A percentile compares a stretch with the other conserved stretches of the same genome.
Evolutionary conservation across 352 stramenopile genomes (phyloP).

Genomic region (Phytopythium litorale): DNA sequence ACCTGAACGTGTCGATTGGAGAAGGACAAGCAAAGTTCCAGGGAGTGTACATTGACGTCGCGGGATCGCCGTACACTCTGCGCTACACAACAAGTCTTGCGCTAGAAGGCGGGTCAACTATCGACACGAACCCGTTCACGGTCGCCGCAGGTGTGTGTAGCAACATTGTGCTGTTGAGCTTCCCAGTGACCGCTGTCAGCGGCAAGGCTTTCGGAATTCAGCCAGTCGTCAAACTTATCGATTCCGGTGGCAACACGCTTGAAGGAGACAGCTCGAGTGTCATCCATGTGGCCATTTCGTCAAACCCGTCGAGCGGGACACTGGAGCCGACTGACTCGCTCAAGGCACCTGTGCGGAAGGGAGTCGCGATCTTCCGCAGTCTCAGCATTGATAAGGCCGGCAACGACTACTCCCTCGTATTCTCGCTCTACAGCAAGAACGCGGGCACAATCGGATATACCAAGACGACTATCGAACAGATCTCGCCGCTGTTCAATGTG

Average conservation of each 20-base stretch:
- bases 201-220: conserved; percentile 73
- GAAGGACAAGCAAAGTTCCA: conserved; percentile 56
- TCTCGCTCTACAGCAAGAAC: conserved; percentile 54
- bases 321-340: conserved; percentile 42
- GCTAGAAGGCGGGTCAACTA: conserved; percentile 37
- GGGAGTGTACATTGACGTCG: conserved; percentile 66
- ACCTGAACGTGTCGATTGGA: conserved; percentile 53
- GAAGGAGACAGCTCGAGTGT: conserved; percentile 62
- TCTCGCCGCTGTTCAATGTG: conserved; percentile 61
- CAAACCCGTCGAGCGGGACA: conserved; percentile 61
- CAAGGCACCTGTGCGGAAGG: conserved; percentile 33
- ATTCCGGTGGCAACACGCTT: conserved; percentile 67
- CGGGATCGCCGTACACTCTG: conserved; percentile 73
- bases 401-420: conserved; percentile 69
- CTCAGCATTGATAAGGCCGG: conserved; percentile 74
- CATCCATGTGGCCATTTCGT: conserved; percentile 58
- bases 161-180: conserved; percentile 39
- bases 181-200: conserved; percentile 36
- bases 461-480: conserved; percentile 46
- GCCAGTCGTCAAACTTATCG: conserved; percentile 72
- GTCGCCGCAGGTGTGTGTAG: conserved; percentile 56
- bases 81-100: conserved; percentile 61
- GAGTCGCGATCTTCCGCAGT: conserved; percentile 63
- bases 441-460: conserved; percentile 13
- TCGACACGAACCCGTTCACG: conserved; percentile 79